Conservation (phyloP, 257 asterid genomes). For the Solanum lycopersicoides region DNA sequence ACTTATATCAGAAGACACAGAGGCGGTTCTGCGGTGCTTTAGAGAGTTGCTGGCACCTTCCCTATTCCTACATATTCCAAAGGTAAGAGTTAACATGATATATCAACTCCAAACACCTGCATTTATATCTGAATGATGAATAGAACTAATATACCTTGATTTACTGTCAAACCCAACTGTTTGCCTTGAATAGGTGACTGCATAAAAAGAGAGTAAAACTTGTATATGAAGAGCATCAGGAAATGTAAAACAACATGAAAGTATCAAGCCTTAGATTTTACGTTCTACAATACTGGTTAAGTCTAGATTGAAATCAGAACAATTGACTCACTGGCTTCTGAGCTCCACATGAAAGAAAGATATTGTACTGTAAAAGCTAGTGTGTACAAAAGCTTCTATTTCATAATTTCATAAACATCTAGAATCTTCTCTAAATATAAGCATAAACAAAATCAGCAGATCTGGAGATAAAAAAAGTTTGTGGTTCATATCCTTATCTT, state of each 20-base stretch:
- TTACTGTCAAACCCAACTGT: slow-evolving; percentile 40
- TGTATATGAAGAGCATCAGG: background rate
- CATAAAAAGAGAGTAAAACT: background rate
- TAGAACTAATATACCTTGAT: slow-evolving; percentile 32
- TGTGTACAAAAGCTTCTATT: background rate
- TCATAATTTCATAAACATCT: background rate
- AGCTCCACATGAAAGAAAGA: background rate
- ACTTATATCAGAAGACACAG: slow-evolving; percentile 83
- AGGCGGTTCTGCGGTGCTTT: slow-evolving; percentile 64
- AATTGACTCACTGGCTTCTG: background rate
- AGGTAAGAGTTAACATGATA: slow-evolving; percentile 1
- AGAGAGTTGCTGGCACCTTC: slow-evolving; percentile 41
- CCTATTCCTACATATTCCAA: slow-evolving; percentile 27
- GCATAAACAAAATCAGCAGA: background rate
- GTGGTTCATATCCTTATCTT: background rate
- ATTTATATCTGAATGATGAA: background rate
- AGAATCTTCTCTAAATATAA: background rate
- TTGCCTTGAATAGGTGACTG: slow-evolving; percentile 47
- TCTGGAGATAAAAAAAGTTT: background rate
- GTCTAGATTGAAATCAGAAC: background rate
- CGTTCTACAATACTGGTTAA: background rate
- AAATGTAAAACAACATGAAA: background rate
- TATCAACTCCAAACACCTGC: background rate
- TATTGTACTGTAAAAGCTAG: background rate
- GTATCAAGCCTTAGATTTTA: background rate